phyloP scores from a whole-genome alignment of 2,329 filamentous ascomycete genomes.

The Diaporthe longicolla region DNA sequence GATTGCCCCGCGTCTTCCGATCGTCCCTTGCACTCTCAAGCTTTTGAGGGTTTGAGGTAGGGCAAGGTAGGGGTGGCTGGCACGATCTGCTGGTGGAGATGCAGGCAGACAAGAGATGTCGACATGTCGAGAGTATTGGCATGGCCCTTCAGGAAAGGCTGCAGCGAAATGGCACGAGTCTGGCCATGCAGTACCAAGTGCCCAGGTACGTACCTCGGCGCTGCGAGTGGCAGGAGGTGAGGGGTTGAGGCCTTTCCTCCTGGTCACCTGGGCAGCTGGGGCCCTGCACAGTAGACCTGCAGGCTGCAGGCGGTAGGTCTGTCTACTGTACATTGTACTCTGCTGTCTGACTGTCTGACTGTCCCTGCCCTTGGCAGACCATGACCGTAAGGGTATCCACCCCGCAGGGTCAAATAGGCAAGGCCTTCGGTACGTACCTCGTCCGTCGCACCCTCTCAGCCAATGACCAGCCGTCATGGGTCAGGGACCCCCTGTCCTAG shows the following conservation, averaged over 20 bases:
- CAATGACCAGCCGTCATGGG: background rate
- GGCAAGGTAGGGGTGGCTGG: background rate
- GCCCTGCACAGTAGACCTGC: background rate
- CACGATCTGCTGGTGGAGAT: background rate
- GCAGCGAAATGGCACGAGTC: background rate
- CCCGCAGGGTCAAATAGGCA: background rate
- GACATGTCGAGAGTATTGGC: background rate
- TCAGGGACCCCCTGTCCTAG: constrained; percentile 18
- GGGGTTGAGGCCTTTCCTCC: background rate
- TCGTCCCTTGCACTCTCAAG: constrained; percentile 3
- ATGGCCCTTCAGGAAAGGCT: background rate
- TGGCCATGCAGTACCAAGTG: background rate
- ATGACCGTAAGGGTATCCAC: background rate
- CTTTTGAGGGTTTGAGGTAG: background rate
- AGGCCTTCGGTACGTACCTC: background rate
- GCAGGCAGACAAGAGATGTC: background rate
- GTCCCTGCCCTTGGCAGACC: too few species aligned
- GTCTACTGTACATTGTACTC: too few species aligned
- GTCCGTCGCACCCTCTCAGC: background rate
- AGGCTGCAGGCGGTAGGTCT: background rate
- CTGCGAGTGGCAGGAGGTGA: constrained; percentile 1
- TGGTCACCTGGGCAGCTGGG: background rate
- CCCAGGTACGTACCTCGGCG: background rate
- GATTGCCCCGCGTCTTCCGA: constrained; percentile 23
- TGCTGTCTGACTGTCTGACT: too few species aligned